phyloP scores from a whole-genome alignment of 2,329 filamentous ascomycete genomes.

The Epichloe sibirici region DNA sequence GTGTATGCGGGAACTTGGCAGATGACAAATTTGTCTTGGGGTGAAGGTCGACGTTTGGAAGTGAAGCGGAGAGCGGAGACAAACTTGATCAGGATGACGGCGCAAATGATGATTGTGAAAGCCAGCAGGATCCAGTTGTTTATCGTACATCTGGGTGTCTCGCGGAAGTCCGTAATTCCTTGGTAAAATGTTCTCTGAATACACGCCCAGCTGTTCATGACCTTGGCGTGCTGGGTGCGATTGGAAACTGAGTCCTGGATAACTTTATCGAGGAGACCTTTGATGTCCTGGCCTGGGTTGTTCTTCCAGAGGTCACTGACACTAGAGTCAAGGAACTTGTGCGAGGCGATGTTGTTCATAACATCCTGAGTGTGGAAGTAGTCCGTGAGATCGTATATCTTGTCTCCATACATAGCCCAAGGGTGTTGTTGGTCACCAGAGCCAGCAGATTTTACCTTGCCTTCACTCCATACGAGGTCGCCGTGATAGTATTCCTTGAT shows the following conservation, averaged over 20 bases:
- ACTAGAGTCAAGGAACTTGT: slow-evolving; percentile 59
- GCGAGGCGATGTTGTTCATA: slow-evolving; percentile 41
- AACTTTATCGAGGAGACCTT: slow-evolving; percentile 46
- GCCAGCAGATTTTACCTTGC: slow-evolving; percentile 52
- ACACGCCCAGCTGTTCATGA: slow-evolving; percentile 62
- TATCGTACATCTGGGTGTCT: slow-evolving; percentile 62
- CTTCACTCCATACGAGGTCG: slow-evolving; percentile 59
- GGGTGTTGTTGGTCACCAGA: slow-evolving; percentile 46
- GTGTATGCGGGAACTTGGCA: slow-evolving; percentile 97
- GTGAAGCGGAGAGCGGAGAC: slow-evolving; percentile 86
- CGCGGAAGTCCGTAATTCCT: slow-evolving; percentile 75
- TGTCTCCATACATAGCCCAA: slow-evolving; percentile 69
- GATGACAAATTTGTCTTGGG: slow-evolving; percentile 97
- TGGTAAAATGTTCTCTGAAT: slow-evolving; percentile 74
- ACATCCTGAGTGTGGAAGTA: slow-evolving; percentile 69
- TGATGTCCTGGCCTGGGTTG: slow-evolving; percentile 72
- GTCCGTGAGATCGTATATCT: slow-evolving; percentile 80
- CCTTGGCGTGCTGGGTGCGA: slow-evolving; percentile 33
- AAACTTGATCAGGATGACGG: slow-evolving; percentile 79
- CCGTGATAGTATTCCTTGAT: slow-evolving; percentile 86
- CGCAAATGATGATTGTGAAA: slow-evolving; percentile 73
- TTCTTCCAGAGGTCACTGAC: slow-evolving; percentile 57
- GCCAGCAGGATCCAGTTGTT: slow-evolving; percentile 85
- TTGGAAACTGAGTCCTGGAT: slow-evolving; percentile 38
- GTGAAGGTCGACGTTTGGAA: slow-evolving; percentile 74